Conservation (phyloP, 2,329 filamentous ascomycete species). For the Fusarium duplospermum region DNA sequence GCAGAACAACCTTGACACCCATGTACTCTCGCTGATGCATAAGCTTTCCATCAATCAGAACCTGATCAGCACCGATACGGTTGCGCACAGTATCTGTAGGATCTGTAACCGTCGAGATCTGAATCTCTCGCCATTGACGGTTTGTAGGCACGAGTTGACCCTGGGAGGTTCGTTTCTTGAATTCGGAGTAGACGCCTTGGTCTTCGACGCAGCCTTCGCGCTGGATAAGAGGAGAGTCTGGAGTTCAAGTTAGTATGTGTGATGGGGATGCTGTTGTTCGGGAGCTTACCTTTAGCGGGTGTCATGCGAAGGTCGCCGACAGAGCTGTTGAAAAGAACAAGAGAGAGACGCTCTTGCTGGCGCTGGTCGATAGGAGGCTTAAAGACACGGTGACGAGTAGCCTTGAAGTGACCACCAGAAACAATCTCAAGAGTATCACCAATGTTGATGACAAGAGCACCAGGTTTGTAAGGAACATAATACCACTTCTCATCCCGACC, state of each 20-base stretch:
- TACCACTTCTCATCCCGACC: conserved; percentile 36
- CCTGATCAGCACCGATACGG: conserved; percentile 55
- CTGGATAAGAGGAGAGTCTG: conserved; percentile 46
- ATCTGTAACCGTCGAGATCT: conserved; percentile 57
- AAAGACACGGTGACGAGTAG: conserved; percentile 33
- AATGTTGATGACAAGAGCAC: conserved; percentile 37
- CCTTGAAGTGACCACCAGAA: conserved; percentile 36
- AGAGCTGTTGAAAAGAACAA: conserved; percentile 60
- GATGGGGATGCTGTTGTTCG: neutral
- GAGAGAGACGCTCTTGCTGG: conserved; percentile 53
- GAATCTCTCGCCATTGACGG: conserved; percentile 61
- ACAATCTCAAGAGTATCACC: conserved; percentile 36
- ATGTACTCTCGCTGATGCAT: conserved; percentile 61
- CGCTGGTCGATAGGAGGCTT: conserved; percentile 35
- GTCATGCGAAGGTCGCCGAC: conserved; percentile 56
- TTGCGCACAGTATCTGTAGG: conserved; percentile 55
- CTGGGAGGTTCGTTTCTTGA: conserved; percentile 54
- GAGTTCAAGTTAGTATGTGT: neutral
- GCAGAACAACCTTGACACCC: conserved; percentile 58
- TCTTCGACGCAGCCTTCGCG: conserved; percentile 56
- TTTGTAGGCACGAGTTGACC: conserved; percentile 58
- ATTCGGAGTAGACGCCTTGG: conserved; percentile 59
- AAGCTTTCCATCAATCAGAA: conserved; percentile 56
- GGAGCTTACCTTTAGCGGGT: conserved; percentile 46
- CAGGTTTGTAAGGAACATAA: conserved; percentile 36